Base-by-base conservation (phyloP, 768 basidiomycete genomes). In the Cytidiella melzeri region DNA sequence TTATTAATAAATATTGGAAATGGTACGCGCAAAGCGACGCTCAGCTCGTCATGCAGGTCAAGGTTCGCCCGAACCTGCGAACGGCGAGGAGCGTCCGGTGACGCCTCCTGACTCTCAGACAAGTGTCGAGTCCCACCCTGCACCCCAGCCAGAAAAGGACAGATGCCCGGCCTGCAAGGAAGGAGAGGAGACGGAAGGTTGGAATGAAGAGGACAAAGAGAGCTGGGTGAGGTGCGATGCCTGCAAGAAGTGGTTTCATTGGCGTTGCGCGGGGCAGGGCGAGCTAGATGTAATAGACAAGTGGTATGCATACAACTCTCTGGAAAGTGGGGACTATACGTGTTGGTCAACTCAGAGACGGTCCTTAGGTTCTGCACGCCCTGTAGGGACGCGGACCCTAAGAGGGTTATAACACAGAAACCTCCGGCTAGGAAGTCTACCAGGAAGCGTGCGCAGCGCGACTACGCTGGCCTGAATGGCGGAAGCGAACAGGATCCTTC, bases 171-270 rank as follows among this genome's bases (percentile, higher is more conserved):
- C 79, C 10, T 83, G 81, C 61, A 70, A 71, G 42, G 63, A 64
- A 40, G 30, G 30, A 15, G 30, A 34, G 30, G 61, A 67, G 34
- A 54, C 64, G 9, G 60, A 62, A 45, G 47, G 64, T 15, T 62
- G 62, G 21, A 61, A 60, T 45, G 58, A 69, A 3, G 71, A 67
- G 45, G 76, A 79, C 53, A 83, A 84, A 62, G 86, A 88, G 55
- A 80, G 71, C 58, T 93, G 90, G 91, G 81, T 92, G 48, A 69
- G 81, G 54, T 93, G 91, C 62, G 89, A 91, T 58, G 75, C 76
- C 19, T 90, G 87, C 71, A 84, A 83, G 66, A 76, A 70, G 25
- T 91, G 87, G 88, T 91, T 81, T 62, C 87, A 91, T 61, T 92
- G 87, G 86, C 71, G 77, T 51, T 91, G 88, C 65, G 84, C 77